Evolutionary conservation across 2,329 filamentous ascomycete genomes (phyloP), one percentile per base, ranked within the genome.

Genomic region (Ascochyta pisi): DNA sequence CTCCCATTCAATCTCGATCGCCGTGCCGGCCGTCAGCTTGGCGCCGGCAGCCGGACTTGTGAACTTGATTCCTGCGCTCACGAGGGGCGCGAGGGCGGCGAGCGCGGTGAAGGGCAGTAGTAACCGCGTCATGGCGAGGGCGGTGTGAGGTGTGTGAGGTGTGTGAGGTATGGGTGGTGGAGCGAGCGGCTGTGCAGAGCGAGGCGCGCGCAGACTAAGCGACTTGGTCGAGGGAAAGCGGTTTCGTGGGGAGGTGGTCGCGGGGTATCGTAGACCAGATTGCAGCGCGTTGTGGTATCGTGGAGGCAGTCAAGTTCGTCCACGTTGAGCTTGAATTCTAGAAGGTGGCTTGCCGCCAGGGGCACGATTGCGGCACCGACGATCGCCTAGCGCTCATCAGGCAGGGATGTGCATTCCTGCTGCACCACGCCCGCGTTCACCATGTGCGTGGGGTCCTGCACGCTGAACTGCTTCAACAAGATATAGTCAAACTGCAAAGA

Each of bases 1-100:
- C 54, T 78, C 77, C 85, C 85, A 89, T 61, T 79, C 75, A 16
- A 87, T 77, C 4, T 78, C 78, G 43, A 89, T 77, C 13, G 79
- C 70, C 49, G 79, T 76, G 41, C 82, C 84, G 15, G 77, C 81
- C 42, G 79, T 71, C 22, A 86, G 62, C 13, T 77, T 77, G 16
- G 79, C 76, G 43, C 84, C 86, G 22, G 82, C 78, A 27, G 76
- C 73, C 6, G 86, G 85, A 16, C 68, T 73, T 42, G 79, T 81
- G 74, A 89, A 84, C 50, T 81, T 70, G 60, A 86, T 76, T 63
- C 83, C 82, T 50, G 84, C 84, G 55, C 79, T 66, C 24, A 75
- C 79, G 54, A 76, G 66, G n/a, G 77, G 71, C 42, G 76, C 67
- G 35, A 83, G 64, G 26, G 76, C 64, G 38, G 73, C 64, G 50